Base-by-base conservation (phyloP, 176 grass and related monocot species). In the Oryza glumipatula region DNA sequence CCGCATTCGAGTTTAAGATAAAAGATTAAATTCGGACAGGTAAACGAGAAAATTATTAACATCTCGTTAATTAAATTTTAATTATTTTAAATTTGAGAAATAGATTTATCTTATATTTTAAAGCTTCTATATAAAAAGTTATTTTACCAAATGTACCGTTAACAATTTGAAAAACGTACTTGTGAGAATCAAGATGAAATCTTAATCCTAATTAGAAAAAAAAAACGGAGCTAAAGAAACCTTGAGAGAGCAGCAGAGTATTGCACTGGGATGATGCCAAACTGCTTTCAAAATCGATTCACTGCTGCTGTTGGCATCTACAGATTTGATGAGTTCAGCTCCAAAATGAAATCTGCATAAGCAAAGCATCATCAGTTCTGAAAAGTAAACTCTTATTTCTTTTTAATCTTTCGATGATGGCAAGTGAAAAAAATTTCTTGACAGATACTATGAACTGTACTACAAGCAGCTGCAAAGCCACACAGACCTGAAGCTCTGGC, bases 221-320 rank as follows among this genome's bases (percentile, higher is more conserved):
- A 32, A 32, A 32, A 32, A 32, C 0, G 30, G 30, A 0, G 30
- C 30, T 32, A 4, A 45, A 33, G 70, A 74, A 39, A 92, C 96
- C 96, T 95, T 98, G 3, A 95, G 82, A 72, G 93, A 90, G 89
- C 89, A 98, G 74, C 96, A 98, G 38, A 98, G 76, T 49, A 98
- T 86, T 13, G 96, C 89, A 71, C 81, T 88, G 10, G 71, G 43
- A 82, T 95, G 93, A 9, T 92, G 89, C 96, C 96, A 98, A 17
- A 98, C 74, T 33, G 87, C 64, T 73, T 98, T 90, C 1, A 98
- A 83, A 17, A 77, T 74, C 2, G 49, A 72, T 65, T 92, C 91
- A 13, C 70, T 49, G 28, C 60, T n/a, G 44, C 49, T 22, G 51
- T 24, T 35, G 5, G 67, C 72, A 16, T 88, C 89, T 30, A 81